These are phyloP conservation scores for Acephala macrosclerotiorum DNA, from an alignment of 2,329 filamentous ascomycete genomes.

Conservation along the genomic window DNA sequence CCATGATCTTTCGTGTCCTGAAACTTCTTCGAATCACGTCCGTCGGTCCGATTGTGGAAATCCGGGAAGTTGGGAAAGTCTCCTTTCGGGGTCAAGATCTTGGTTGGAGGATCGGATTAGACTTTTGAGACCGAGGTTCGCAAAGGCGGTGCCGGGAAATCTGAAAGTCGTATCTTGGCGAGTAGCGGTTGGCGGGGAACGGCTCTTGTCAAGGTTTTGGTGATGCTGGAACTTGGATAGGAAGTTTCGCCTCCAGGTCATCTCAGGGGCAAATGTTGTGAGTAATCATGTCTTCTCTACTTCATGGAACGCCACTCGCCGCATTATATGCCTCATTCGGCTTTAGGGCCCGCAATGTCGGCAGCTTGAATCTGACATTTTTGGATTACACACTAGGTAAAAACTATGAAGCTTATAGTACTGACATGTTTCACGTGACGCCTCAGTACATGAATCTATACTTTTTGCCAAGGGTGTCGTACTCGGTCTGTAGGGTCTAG, in stretches of 20 bases:
- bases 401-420: neutral
- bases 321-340: neutral
- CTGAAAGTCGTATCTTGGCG: neutral
- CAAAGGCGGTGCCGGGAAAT: neutral
- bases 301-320: neutral
- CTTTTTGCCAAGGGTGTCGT: neutral
- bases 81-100: neutral
- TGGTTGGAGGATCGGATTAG: neutral
- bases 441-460: neutral
- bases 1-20: neutral
- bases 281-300: neutral
- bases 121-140: neutral
- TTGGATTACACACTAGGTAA: neutral
- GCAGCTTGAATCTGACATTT: constrained; percentile 2
- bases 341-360: neutral
- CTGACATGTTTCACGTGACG: constrained; percentile 5
- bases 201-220: neutral
- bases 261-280: neutral
- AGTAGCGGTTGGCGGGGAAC: neutral
- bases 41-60: constrained; percentile 7
- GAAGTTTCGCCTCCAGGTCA: neutral
- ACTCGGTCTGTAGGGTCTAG: neutral
- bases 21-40: neutral
- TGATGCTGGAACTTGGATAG: neutral
- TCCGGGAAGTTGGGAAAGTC: neutral